Percentiles rank a stretch among this genome's conserved stretches.
Evolutionary conservation across 139 green algal species (phyloP).

Genomic region (Edaphochlamys debaryana): DNA sequence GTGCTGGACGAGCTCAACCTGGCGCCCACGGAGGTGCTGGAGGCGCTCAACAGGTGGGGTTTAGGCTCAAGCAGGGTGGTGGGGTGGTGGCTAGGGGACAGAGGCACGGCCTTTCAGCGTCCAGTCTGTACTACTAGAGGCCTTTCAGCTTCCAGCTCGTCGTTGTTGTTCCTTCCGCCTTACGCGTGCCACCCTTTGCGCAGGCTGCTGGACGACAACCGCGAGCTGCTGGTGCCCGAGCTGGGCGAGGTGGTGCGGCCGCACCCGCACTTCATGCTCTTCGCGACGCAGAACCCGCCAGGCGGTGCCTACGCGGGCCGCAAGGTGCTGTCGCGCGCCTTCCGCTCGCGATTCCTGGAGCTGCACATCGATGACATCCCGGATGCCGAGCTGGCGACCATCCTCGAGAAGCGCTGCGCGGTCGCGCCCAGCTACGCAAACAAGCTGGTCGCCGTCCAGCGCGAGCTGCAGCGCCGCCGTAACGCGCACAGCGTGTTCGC

Average conservation of each 20-base stretch:
- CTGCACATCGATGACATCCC: slow-evolving; percentile 98
- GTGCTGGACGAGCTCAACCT: slow-evolving; percentile 99
- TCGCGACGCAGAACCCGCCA: slow-evolving; percentile 98
- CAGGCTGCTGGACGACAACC: slow-evolving; percentile 98
- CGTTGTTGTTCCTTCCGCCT: no score
- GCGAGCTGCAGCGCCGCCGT: slow-evolving; percentile 89
- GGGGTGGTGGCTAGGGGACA: no score
- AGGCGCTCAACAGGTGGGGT: slow-evolving; percentile 96
- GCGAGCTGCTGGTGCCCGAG: slow-evolving; percentile 98
- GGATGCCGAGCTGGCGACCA: slow-evolving; percentile 89
- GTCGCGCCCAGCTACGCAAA: slow-evolving; percentile 83
- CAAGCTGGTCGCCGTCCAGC: slow-evolving; percentile 92
- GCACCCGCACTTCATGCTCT: slow-evolving; percentile 99
- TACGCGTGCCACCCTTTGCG: no score
- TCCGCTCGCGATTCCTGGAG: slow-evolving; percentile 95
- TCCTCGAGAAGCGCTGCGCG: slow-evolving; percentile 83
- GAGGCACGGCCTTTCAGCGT: no score
- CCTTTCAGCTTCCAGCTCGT: no score
- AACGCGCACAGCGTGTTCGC: slow-evolving; percentile 86
- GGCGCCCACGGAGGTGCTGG: slow-evolving; percentile 92
- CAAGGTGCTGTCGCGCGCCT: slow-evolving; percentile 83
- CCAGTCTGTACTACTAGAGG: no score
- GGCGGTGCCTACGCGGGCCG: slow-evolving; percentile 84
- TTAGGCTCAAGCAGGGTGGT: not conserved
- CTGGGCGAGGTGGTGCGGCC: slow-evolving; percentile 92